phyloP scores from a whole-genome alignment of 805 yeast genomes.

The Scheffersomyces amazonensis region DNA sequence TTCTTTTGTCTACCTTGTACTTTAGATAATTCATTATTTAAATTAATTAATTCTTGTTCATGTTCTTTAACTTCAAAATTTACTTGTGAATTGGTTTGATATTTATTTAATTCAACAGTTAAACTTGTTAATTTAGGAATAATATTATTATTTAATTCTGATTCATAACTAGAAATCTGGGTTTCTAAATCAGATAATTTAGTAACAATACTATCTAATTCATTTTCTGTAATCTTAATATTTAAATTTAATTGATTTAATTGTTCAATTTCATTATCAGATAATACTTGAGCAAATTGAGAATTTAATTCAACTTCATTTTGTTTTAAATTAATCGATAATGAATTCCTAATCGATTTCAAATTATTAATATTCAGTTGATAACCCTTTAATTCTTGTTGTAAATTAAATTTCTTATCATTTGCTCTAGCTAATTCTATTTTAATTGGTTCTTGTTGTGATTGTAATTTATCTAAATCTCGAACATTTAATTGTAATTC shows the following conservation, averaged over 20 bases:
- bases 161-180: constrained; percentile 42
- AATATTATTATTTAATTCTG: constrained; percentile 59
- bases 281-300: constrained; percentile 52
- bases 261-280: constrained; percentile 45
- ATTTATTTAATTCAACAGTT: constrained; percentile 2
- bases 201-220: constrained; percentile 39
- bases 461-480: constrained; percentile 42
- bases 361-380: constrained; percentile 33
- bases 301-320: constrained; percentile 49
- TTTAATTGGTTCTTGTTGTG: constrained; percentile 42
- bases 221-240: constrained; percentile 36
- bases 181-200: constrained; percentile 44
- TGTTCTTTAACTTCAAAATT: constrained; percentile 12
- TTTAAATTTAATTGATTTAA: constrained; percentile 32
- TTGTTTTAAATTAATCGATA: constrained; percentile 38
- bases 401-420: constrained; percentile 38
- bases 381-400: constrained; percentile 41
- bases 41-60: constrained; percentile 20
- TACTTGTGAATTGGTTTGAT: constrained; percentile 10
- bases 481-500: constrained; percentile 31
- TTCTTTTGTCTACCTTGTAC: constrained; percentile 24
- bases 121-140: constrained; percentile 42
- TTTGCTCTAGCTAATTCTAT: constrained; percentile 39
- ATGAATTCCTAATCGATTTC: constrained; percentile 27
- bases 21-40: constrained; percentile 22